Percentiles rank a stretch among this genome's conserved stretches.
Evolutionary conservation across 2,329 filamentous ascomycete species (phyloP).

Genomic region (Aspergillus ibericus): DNA sequence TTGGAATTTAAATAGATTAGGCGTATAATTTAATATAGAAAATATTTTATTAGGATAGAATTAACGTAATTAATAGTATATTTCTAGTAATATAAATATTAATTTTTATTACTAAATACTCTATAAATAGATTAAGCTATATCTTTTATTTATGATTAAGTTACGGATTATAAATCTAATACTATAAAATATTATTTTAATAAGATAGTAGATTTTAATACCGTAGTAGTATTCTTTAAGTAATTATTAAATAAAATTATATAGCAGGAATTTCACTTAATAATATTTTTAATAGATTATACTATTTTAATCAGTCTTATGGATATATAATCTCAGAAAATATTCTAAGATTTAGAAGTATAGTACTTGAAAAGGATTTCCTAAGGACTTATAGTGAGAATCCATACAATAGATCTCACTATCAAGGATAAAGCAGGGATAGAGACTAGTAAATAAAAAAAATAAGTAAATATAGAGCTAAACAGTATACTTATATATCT

Average conservation of each 20-base stretch:
- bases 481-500: constrained; percentile 15
- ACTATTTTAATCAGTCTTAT: constrained; percentile 15
- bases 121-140: constrained; percentile 16
- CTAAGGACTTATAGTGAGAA: constrained; percentile 5
- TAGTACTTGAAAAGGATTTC: constrained; percentile 2
- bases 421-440: constrained; percentile 9
- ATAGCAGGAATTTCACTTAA: constrained; percentile 11
- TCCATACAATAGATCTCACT: constrained; percentile 5
- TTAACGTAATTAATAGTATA: constrained; percentile 26
- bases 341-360: constrained; percentile 1
- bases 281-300: constrained; percentile 15
- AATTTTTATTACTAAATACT: constrained; percentile 3
- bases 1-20: constrained; percentile 9
- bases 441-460: constrained; percentile 12
- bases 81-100: background rate
- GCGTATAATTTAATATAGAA: constrained; percentile 18
- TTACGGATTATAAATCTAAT: constrained; percentile 22
- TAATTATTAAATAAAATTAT: constrained; percentile 19
- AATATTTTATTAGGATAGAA: constrained; percentile 10
- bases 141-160: constrained; percentile 21
- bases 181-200: constrained; percentile 25
- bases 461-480: constrained; percentile 10
- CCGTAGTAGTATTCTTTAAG: constrained; percentile 15
- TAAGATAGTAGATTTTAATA: constrained; percentile 18
- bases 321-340: constrained; percentile 5